A percentile compares a stretch with the other conserved stretches of the same genome.
phyloP scores from a whole-genome alignment of 352 stramenopile species.

The Globisporangium orthogonon region DNA sequence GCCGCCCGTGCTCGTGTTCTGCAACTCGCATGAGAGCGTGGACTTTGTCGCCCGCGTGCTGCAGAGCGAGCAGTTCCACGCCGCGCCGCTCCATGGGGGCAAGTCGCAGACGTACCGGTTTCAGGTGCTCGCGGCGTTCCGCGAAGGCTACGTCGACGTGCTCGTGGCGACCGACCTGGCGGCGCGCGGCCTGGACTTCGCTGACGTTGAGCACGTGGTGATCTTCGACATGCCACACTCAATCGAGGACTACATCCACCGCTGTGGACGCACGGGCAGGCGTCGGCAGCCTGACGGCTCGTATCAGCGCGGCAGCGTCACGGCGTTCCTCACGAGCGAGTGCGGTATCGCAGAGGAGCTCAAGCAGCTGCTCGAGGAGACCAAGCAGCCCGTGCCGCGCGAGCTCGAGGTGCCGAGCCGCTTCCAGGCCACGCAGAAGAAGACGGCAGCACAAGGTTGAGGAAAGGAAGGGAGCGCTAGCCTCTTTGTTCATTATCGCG shows the following conservation, averaged over 20 bases:
- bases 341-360: slow-evolving; percentile 50
- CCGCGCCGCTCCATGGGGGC: slow-evolving; percentile 93
- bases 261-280: slow-evolving; percentile 70
- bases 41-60: slow-evolving; percentile 91
- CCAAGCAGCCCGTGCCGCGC: slow-evolving; percentile 33
- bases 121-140: slow-evolving; percentile 40
- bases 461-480: neutral
- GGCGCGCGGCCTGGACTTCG: slow-evolving; percentile 85
- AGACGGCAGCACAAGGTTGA: neutral
- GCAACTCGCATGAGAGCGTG: slow-evolving; percentile 94
- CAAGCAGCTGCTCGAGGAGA: slow-evolving; percentile 35
- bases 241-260: slow-evolving; percentile 91
- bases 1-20: slow-evolving; percentile 95
- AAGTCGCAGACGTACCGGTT: slow-evolving; percentile 66
- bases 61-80: slow-evolving; percentile 92
- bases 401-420: slow-evolving; percentile 37
- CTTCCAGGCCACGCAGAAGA: slow-evolving; percentile 17
- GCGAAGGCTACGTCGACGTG: slow-evolving; percentile 55
- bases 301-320: slow-evolving; percentile 22
- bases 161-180: slow-evolving; percentile 90
- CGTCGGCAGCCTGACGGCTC: slow-evolving; percentile 20
- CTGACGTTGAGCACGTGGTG: slow-evolving; percentile 78
- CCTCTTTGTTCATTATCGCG: neutral
- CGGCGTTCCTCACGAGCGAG: slow-evolving; percentile 47
- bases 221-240: slow-evolving; percentile 88